Base-by-base conservation (phyloP, 192 early-diverging fungal genomes). In the Glomus cerebriforme region DNA sequence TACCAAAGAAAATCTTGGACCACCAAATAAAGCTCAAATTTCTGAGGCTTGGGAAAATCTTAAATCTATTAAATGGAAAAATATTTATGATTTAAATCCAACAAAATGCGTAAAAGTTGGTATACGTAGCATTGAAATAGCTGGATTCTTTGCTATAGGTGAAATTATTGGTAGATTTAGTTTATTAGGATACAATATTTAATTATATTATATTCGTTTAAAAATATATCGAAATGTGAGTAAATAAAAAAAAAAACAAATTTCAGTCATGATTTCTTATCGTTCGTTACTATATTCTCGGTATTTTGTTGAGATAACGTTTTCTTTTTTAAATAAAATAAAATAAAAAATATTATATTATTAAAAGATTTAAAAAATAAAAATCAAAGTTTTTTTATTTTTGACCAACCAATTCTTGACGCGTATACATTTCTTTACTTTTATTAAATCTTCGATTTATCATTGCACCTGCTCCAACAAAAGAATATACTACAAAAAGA, bases 131-230 rank as follows among this genome's bases (percentile, higher is more conserved):
- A 85, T 85, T 59, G 88, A 91, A 82, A 76, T 86, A 34, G 85
- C 84, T 80, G 85, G 88, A 35, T 90, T 91, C 79, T 91, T 90
- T 84, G 79, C 88, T 65, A 43, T 91, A 27, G 90, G 90, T 67
- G 90, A 91, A 80, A 86, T 91, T 64, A 79, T 91, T 79, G 90
- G 90, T 78, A 88, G 89, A 63, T 84, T 88, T 80, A 90, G 86
- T 85, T 78, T 92, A 78, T 82, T 90, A 67, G 91, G 91, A 29
- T 90, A 90, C 47, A 85, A 87, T 34, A 87, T 90, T 80, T 76
- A 86, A 80, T 79, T 8, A 73, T 29, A 27, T 34, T 65, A 54
- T 19, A 47, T 13, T n/a, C n/a, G n/a, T n/a, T n/a, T n/a, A n/a
- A n/a, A n/a, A n/a, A n/a, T n/a, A n/a, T n/a, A n/a, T n/a, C n/a